Base-by-base conservation (phyloP, 352 stramenopile genomes). In the Globisporangium ultimum region DNA sequence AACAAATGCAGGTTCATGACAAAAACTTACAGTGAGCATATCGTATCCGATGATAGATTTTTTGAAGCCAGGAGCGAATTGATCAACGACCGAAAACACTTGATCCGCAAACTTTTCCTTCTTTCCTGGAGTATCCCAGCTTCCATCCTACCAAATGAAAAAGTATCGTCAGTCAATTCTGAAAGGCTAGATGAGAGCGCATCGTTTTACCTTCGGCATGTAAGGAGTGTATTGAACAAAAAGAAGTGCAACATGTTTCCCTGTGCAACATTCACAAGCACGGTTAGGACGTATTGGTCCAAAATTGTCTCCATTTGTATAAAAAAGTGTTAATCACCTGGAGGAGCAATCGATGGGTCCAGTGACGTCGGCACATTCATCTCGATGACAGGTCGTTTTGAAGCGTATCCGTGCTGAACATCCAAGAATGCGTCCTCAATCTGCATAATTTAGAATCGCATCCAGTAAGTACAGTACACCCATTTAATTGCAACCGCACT, bases 201-300 rank as follows among this genome's bases (percentile, higher is more conserved):
- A 36, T 2, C 28, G 8, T 2, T 13, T 5, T 46, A 88, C 84
- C 68, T 91, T 89, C 42, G 84, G 85, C 36, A 84, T 59, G 42
- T 97, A 97, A 1, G 89, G 89, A 4, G 90, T 95, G 62, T 97
- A 97, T 69, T 97, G 89, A 12, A 96, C 84, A 59, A 97, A 97
- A 2, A 97, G 70, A 11, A 96, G 63, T 41, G 84, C 88, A n/a
- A 97, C 78, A 43, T 97, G 89, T 34, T 97, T 89, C 17, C 88
- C 89, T 87, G 56, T 38, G 40, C 28, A 57, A 14, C 20, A 32
- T 47, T 28, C 1, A 58, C 4, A 14, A 20, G 17, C 56, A 48
- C 20, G 18, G 22, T 36, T 36, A 36, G 7, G 9, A 10, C 28
- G 3, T 6, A 15, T 45, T n/a, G 1, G 17, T 36, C 21, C 28